These are phyloP conservation scores for Ceriops decandra DNA, from an alignment of 345 rosid species.

Conservation along the genomic window DNA sequence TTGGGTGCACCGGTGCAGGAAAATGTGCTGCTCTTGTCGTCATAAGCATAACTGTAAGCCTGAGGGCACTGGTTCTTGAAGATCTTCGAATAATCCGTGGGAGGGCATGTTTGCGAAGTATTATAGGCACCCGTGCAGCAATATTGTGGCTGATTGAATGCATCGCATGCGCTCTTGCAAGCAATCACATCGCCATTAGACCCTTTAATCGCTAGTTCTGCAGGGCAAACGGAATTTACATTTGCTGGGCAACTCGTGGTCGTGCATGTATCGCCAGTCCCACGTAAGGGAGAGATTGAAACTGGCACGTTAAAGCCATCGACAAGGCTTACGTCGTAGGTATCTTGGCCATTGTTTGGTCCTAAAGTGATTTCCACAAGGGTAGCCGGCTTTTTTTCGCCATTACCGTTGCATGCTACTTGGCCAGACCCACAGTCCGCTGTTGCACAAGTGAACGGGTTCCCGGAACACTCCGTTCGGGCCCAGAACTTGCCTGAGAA, in stretches of 20 bases:
- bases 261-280: constrained; percentile 10
- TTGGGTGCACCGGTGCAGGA: constrained; percentile 11
- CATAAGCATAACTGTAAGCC: constrained; percentile 22
- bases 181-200: constrained; percentile 25
- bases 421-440: constrained; percentile 52
- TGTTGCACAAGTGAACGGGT: constrained; percentile 35
- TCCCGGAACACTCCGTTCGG: constrained; percentile 38
- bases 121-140: constrained; percentile 42
- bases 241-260: constrained; percentile 28
- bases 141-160: constrained; percentile 23
- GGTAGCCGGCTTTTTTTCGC: constrained; percentile 33
- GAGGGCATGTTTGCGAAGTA: constrained; percentile 34
- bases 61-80: constrained; percentile 13
- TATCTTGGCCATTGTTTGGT: constrained; percentile 6
- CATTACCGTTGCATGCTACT: constrained; percentile 32
- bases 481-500: constrained; percentile 59
- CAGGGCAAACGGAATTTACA: constrained; percentile 43
- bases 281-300: constrained; percentile 30
- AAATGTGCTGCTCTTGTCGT: constrained; percentile 8
- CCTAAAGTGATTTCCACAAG: constrained; percentile 38
- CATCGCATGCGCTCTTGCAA: constrained; percentile 46
- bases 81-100: constrained; percentile 28
- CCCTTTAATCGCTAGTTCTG: constrained; percentile 28
- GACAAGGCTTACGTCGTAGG: constrained; percentile 43
- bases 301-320: constrained; percentile 45